Percentiles rank a stretch among this genome's conserved stretches.
Evolutionary conservation across 352 stramenopile genomes (phyloP).

Genomic region (Phytophthora pini): DNA sequence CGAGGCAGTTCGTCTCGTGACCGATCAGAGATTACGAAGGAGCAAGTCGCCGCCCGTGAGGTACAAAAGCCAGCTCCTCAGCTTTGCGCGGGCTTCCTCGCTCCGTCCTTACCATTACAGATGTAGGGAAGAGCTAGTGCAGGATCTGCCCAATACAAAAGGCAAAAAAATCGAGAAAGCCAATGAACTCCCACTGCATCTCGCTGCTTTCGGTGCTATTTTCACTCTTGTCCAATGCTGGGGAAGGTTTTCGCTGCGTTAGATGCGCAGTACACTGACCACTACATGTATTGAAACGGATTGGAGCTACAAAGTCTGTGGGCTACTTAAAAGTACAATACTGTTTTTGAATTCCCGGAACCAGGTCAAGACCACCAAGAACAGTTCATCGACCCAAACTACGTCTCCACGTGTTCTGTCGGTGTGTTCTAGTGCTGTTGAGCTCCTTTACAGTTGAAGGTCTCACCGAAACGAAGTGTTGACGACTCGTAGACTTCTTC

Average conservation of each 20-base stretch:
- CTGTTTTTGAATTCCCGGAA: background rate
- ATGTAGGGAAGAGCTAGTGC: constrained; percentile 28
- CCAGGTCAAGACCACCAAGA: background rate
- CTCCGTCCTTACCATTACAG: constrained; percentile 32
- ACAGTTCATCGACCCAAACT: background rate
- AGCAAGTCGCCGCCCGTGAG: constrained; percentile 12
- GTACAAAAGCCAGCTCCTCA: constrained; percentile 14
- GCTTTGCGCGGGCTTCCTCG: constrained; percentile 9
- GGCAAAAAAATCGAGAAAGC: too few species aligned
- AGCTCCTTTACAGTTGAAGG: constrained; percentile 21
- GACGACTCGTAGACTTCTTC: background rate
- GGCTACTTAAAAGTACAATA: too few species aligned
- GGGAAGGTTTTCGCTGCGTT: too few species aligned
- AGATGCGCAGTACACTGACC: too few species aligned
- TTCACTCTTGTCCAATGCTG: too few species aligned
- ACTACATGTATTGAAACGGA: too few species aligned
- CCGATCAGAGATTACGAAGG: constrained; percentile 31
- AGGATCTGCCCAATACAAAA: constrained; percentile 14
- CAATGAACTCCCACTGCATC: too few species aligned
- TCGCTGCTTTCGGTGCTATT: too few species aligned
- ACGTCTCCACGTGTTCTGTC: background rate
- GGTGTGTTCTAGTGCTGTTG: constrained; percentile 1
- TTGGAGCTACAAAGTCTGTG: too few species aligned
- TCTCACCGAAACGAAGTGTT: constrained; percentile 12
- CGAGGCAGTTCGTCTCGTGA: constrained; percentile 33